Evolutionary conservation across 208 protist species (phyloP).

Genomic region (Crithidia expoeki): DNA sequence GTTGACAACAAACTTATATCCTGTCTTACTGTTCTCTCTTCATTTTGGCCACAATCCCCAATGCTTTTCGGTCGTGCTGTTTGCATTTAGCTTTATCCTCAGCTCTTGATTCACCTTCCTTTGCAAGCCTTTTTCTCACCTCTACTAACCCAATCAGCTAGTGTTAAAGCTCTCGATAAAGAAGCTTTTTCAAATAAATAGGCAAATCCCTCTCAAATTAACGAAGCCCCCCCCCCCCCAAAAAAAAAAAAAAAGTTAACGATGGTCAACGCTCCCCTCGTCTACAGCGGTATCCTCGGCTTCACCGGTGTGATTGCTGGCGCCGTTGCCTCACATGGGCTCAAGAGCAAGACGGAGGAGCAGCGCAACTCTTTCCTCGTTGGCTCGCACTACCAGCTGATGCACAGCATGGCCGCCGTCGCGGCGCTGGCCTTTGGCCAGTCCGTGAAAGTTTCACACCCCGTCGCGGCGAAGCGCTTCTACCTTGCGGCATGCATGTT

Average conservation of each 20-base stretch:
- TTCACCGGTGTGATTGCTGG: constrained; percentile 40
- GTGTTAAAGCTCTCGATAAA: too few relatives aligned
- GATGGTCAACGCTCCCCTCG: constrained; percentile 25
- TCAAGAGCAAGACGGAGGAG: constrained; percentile 29
- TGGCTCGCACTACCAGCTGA: constrained; percentile 46
- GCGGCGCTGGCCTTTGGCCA: constrained; percentile 23
- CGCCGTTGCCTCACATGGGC: constrained; percentile 43
- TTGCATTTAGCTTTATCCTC: too few relatives aligned
- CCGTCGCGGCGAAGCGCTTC: constrained; percentile 24
- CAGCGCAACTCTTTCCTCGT: constrained; percentile 39
- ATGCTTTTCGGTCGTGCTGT: too few relatives aligned
- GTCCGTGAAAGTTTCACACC: constrained; percentile 16
- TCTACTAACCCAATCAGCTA: neutral
- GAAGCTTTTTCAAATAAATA: too few relatives aligned
- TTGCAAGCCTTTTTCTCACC: too few relatives aligned
- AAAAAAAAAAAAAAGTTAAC: constrained; percentile 4
- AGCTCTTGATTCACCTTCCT: too few relatives aligned
- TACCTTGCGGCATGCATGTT: constrained; percentile 30
- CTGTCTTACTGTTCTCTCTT: too few relatives aligned
- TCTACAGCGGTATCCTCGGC: constrained; percentile 41
- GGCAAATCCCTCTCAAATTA: neutral
- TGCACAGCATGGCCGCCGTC: constrained; percentile 56
- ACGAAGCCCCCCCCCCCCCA: too few relatives aligned
- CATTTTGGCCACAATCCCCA: too few relatives aligned
- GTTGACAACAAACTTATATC: too few relatives aligned